Percentiles rank a stretch among this genome's conserved stretches.
These are phyloP conservation scores for Aspergillus haitiensis DNA, from an alignment of 495 filamentous ascomycete genomes.

Conservation along the genomic window DNA sequence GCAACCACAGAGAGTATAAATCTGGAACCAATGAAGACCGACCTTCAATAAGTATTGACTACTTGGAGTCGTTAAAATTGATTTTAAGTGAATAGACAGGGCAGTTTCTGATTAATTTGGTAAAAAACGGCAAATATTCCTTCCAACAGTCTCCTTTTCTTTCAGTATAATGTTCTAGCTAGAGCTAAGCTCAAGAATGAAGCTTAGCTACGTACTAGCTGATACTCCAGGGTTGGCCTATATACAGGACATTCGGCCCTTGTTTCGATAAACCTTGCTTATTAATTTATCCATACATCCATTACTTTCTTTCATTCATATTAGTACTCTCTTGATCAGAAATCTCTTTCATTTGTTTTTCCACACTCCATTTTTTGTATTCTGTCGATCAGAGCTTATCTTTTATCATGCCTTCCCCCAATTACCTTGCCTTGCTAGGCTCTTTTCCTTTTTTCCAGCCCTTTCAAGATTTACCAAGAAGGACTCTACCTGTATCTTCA, in stretches of 20 bases:
- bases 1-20: too few species aligned
- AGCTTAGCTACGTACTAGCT: not conserved
- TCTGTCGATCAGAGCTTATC: constrained; percentile 27
- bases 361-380: not conserved
- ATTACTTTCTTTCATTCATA: not conserved
- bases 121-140: not conserved
- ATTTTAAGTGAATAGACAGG: not conserved
- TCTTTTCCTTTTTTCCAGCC: constrained; percentile 30
- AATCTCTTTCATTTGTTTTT: constrained; percentile 8
- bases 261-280: not conserved
- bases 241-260: too few species aligned
- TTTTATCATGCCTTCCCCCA: constrained; percentile 25
- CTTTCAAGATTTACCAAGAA: constrained; percentile 29
- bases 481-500: constrained; percentile 51
- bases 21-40: too few species aligned
- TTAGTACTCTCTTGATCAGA: constrained; percentile 18
- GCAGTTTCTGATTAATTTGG: not conserved
- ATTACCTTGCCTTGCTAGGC: constrained; percentile 24
- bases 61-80: constrained; percentile 11
- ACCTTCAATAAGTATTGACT: not conserved
- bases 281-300: not conserved
- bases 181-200: not conserved
- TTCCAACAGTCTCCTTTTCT: not conserved
- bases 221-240: too few species aligned
- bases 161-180: too few species aligned